Conservation (phyloP, 345 rosid genomes). For the Boechera retrofracta region DNA sequence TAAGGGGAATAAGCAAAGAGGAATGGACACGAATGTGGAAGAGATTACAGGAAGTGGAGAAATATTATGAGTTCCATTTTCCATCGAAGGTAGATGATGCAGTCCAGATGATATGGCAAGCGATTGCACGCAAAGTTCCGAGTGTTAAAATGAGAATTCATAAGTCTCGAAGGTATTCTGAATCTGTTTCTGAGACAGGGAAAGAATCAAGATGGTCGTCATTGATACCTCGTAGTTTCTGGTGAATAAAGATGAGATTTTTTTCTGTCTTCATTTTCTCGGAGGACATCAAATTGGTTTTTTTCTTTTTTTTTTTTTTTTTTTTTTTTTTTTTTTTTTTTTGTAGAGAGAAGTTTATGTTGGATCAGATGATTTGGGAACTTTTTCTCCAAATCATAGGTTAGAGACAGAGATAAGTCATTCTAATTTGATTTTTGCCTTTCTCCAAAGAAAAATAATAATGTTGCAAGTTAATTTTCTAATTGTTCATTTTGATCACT, state of each 20-base stretch:
- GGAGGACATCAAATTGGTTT: conserved; percentile 20
- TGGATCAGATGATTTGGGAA: conserved; percentile 23
- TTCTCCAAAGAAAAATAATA: conserved; percentile 23
- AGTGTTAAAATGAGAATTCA: conserved; percentile 65
- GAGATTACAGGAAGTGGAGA: conserved; percentile 67
- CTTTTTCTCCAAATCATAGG: conserved; percentile 36
- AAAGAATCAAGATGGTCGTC: conserved; percentile 46
- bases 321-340: conserved; percentile 19
- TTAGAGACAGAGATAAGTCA: conserved; percentile 17
- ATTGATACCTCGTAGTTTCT: conserved; percentile 55
- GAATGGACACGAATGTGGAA: conserved; percentile 90
- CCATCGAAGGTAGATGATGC: conserved; percentile 84
- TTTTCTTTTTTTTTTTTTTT: background rate
- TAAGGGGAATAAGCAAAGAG: conserved; percentile 66
- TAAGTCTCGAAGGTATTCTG: conserved; percentile 62
- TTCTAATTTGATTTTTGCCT: conserved; percentile 27
- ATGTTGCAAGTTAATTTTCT: conserved; percentile 34
- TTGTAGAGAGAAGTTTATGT: conserved; percentile 40
- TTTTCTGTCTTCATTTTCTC: conserved; percentile 9
- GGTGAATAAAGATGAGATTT: conserved; percentile 50
- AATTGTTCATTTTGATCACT: conserved; percentile 20
- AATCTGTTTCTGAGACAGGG: conserved; percentile 26
- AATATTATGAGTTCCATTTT: conserved; percentile 65
- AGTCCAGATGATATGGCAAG: conserved; percentile 96
- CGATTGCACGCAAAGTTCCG: conserved; percentile 83